Conservation (phyloP, 306 rosid species). For the Hippophae gyantsensis region DNA sequence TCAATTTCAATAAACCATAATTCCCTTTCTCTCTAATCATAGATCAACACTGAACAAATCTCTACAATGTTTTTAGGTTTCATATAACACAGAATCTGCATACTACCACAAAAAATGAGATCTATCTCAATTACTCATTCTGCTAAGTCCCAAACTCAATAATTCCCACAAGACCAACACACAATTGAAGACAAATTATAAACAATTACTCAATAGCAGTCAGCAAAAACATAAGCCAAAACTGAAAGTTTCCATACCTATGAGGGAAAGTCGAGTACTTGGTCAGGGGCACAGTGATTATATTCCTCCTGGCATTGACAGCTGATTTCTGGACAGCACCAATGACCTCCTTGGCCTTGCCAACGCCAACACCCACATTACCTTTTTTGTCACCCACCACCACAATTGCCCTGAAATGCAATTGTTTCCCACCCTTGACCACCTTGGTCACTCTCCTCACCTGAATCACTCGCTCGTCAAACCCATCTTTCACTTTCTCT, state of each 20-base stretch:
- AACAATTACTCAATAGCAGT: background rate
- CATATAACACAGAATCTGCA: no score
- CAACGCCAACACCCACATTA: conserved; percentile 75
- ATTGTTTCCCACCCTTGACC: conserved; percentile 91
- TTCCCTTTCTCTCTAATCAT: no score
- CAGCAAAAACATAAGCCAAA: background rate
- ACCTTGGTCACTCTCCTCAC: conserved; percentile 90
- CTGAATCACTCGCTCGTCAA: conserved; percentile 84
- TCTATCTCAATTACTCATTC: background rate
- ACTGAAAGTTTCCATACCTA: conserved; percentile 30
- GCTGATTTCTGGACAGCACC: conserved; percentile 71
- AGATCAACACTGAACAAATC: no score
- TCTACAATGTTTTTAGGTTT: no score
- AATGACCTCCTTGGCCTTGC: conserved; percentile 67
- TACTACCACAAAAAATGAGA: no score
- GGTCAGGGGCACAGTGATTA: conserved; percentile 61
- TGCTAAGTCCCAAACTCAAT: background rate
- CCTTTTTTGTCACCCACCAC: conserved; percentile 92
- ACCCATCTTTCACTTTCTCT: conserved; percentile 72
- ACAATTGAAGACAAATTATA: no score
- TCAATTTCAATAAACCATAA: no score
- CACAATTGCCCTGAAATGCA: conserved; percentile 72
- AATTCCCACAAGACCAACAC: background rate
- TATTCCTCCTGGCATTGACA: conserved; percentile 59
- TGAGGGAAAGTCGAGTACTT: conserved; percentile 69